A percentile compares a stretch with the other conserved stretches of the same genome.
These are phyloP conservation scores for Trichoderma parareesei DNA, from an alignment of 495 filamentous ascomycete genomes.

Conservation along the genomic window DNA sequence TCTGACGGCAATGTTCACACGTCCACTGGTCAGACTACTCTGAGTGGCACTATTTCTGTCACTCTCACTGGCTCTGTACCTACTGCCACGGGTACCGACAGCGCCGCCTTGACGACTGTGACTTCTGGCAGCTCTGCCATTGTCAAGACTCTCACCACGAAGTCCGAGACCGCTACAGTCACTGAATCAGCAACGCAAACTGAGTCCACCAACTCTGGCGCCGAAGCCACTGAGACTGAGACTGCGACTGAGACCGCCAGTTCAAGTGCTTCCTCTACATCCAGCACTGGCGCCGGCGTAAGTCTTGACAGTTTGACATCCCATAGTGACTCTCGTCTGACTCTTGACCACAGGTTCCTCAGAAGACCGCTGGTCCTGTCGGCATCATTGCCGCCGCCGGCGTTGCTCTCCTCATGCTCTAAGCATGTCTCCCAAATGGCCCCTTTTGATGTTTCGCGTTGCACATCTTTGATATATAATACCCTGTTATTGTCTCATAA, in stretches of 20 bases:
- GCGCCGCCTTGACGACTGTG: neutral
- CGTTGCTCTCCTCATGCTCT: slow-evolving; percentile 26
- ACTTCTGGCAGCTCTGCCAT: neutral
- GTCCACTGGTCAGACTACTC: slow-evolving; percentile 21
- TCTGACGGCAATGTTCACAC: slow-evolving; percentile 13
- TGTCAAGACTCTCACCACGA: neutral
- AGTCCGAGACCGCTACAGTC: neutral
- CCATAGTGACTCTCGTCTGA: slow-evolving; percentile 11
- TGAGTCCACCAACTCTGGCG: neutral
- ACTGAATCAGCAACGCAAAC: neutral
- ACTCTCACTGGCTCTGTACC: slow-evolving; percentile 21
- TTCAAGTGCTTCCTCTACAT: neutral
- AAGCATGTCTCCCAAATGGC: slow-evolving; percentile 9
- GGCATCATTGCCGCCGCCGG: slow-evolving; percentile 29
- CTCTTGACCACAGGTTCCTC: slow-evolving; percentile 18
- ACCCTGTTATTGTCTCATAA: slow-evolving; percentile 10
- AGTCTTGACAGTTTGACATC: neutral
- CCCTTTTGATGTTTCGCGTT: slow-evolving; percentile 9
- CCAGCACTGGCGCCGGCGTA: neutral
- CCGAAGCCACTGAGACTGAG: neutral
- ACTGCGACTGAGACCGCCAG: neutral
- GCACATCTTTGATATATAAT: slow-evolving; percentile 12
- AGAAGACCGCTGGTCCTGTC: slow-evolving; percentile 24
- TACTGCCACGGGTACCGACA: slow-evolving; percentile 16
- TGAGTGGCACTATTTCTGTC: slow-evolving; percentile 20